Base-by-base conservation (phyloP, 2,329 filamentous ascomycete genomes). In the Ramularia endophylla region DNA sequence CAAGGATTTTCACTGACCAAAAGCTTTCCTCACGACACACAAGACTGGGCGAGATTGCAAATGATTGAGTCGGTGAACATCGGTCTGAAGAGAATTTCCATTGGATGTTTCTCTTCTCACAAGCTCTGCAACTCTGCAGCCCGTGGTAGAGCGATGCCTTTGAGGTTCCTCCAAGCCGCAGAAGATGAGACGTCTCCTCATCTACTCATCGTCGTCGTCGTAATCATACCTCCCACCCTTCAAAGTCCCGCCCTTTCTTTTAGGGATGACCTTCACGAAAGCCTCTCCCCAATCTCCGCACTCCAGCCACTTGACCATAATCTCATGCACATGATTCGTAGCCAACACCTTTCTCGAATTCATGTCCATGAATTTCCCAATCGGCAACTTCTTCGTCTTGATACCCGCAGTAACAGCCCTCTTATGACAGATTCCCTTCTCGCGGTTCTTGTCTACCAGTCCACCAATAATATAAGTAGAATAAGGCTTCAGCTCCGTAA, bases 271-370 rank as follows among this genome's bases (percentile, higher is more conserved):
- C 37, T 78, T 74, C 65, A 89, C 68, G 61, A 98, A 98, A 0
- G 92, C 89, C 58, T 85, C 73, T 1, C 83, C 89, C 92, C 92
- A 98, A 62, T 97, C 85, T 2, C 85, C 86, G 36, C 78, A 79
- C 64, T 95, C 87, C 40, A 98, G 65, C 88, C 89, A 98, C 51
- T 80, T 81, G 33, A 95, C 68, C 87, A 98, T 95, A 48, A 98
- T 97, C 66, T 97, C 90, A 34, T 92, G 78, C 1, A 98, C 92
- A 59, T 98, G 92, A 60, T 97, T 98, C 6, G 90, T 95, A 3
- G 90, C 83, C 43, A 98, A 69, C 4, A 98, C 86, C 54, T 83
- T 80, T 22, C 92, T 79, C 55, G 84, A 89, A 41, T 82, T 77
- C 85, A 98, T 94, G 50, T 87, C 77, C 72, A 98, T 83, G 63